phyloP scores from a whole-genome alignment of 1,139 yeast genomes.

The Blastobotrys elegans region DNA sequence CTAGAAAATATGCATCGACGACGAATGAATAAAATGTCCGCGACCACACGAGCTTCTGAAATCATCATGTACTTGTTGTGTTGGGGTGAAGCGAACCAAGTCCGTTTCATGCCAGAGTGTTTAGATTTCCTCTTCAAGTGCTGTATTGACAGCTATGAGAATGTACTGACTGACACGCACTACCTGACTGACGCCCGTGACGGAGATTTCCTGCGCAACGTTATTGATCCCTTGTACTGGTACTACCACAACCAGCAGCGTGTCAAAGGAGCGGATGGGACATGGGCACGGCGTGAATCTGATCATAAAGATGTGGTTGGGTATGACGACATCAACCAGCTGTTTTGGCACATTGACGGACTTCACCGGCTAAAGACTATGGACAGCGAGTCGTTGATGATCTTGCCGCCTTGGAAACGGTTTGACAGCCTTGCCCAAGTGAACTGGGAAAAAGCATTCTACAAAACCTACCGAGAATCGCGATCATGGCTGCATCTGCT shows the following conservation, averaged over 20 bases:
- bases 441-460: slow-evolving; percentile 59
- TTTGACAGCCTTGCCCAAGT: slow-evolving; percentile 46
- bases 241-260: slow-evolving; percentile 44
- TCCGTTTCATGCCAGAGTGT: slow-evolving; percentile 82
- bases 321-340: slow-evolving; percentile 80
- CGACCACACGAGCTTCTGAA: slow-evolving; percentile 58
- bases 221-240: slow-evolving; percentile 69
- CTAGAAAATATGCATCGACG: slow-evolving; percentile 45
- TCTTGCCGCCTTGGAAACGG: slow-evolving; percentile 43
- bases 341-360: slow-evolving; percentile 75
- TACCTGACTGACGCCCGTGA: slow-evolving; percentile 11
- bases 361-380: slow-evolving; percentile 44
- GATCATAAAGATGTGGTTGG: slow-evolving; percentile 75
- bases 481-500: slow-evolving; percentile 75
- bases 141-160: slow-evolving; percentile 60
- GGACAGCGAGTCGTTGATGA: slow-evolving; percentile 43
- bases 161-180: background rate
- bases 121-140: slow-evolving; percentile 75
- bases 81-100: slow-evolving; percentile 89
- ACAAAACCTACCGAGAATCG: slow-evolving; percentile 68
- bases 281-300: slow-evolving; percentile 46
- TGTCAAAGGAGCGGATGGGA: slow-evolving; percentile 24
- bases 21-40: slow-evolving; percentile 51
- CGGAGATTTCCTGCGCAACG: slow-evolving; percentile 52
- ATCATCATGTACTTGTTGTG: slow-evolving; percentile 63